phyloP scores from a whole-genome alignment of 192 early-diverging fungal genomes.

The Rhizoclosmatium sp. region DNA sequence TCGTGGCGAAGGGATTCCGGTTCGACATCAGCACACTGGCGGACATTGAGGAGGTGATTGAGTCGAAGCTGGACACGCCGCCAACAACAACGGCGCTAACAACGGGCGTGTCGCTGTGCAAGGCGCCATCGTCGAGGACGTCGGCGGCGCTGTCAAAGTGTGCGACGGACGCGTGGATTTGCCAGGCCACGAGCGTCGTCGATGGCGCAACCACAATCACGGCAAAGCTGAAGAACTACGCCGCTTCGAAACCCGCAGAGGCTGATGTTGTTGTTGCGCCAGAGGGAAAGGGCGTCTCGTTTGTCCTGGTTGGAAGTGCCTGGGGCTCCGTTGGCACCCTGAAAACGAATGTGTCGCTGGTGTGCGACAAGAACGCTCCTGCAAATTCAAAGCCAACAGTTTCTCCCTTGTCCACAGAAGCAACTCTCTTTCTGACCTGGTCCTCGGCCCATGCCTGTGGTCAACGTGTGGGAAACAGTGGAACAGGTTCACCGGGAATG shows the following conservation, averaged over 20 bases:
- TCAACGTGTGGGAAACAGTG: neutral
- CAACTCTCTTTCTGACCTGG: slow-evolving; percentile 11
- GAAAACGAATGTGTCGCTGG: slow-evolving; percentile 9
- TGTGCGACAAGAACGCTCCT: slow-evolving; percentile 5
- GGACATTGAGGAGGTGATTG: neutral
- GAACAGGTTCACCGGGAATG: slow-evolving; percentile 1
- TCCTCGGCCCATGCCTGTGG: slow-evolving; percentile 10
- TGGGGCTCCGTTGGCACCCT: slow-evolving; percentile 7
- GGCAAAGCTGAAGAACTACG: neutral
- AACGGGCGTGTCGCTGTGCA: slow-evolving; percentile 2
- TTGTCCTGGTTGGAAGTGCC: neutral
- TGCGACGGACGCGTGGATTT: neutral
- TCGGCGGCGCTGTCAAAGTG: neutral
- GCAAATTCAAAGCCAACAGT: neutral
- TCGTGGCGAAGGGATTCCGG: slow-evolving; percentile 15
- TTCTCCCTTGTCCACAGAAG: neutral
- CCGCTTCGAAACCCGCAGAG: neutral
- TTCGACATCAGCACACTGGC: slow-evolving; percentile 3
- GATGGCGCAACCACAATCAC: neutral
- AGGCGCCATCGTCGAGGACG: neutral
- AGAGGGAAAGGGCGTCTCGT: neutral
- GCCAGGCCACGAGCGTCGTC: neutral
- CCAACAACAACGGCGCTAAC: neutral
- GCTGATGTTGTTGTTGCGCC: neutral
- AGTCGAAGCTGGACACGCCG: slow-evolving; percentile 4